Base-by-base conservation (phyloP, 1,284 basidiomycete species). In the Fomitopsis palustris region DNA sequence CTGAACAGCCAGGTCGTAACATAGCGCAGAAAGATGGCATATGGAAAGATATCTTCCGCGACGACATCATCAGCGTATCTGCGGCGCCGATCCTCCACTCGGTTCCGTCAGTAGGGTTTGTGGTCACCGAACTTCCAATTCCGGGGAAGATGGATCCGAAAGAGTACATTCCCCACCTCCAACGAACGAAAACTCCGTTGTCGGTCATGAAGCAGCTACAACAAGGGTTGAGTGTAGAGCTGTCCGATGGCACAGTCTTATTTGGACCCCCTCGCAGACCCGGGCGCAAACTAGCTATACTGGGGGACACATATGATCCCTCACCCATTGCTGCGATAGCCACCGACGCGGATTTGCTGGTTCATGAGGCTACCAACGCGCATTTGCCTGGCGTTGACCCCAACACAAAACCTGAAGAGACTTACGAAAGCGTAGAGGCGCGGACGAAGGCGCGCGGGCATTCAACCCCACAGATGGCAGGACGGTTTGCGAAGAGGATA, bases 351-450 rank as follows among this genome's bases (percentile, higher is more conserved):
- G 87, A 92, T 64, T 62, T 94, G 42, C 77, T 88, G 53, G 81
- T 89, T 23, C 95, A 98, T 69, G 95, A 98, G 76, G 92, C 93
- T 38, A 97, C 95, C 8, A 97, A 96, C 70, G 92, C 93, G 1
- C 86, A 91, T 72, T 79, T 97, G n/a, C 93, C 93, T 1, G 81
- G 78, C 0, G 65, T 87, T 52, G 85, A 88, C 62, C 70, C 75
- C 9, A 72, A 74, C 41, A 87, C 83, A 58, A 90, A 85, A 69
- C 73, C 71, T 23, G 73, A 68, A 19, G 86, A 86, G 60, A 86
- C 85, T 14, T 80, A 81, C 62, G 81, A 84, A 61, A 81, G 68
- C n/a, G 84, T 95, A 3, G 82, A 89, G 67, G 74, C 74, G 53
- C 85, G 88, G 59, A 80, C 93, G n/a, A 84, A 81, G 68, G 86